Evolutionary conservation across 2,329 filamentous ascomycete genomes (phyloP), one percentile per base, ranked within the genome.

Genomic region (Dactylonectria macrodidyma): DNA sequence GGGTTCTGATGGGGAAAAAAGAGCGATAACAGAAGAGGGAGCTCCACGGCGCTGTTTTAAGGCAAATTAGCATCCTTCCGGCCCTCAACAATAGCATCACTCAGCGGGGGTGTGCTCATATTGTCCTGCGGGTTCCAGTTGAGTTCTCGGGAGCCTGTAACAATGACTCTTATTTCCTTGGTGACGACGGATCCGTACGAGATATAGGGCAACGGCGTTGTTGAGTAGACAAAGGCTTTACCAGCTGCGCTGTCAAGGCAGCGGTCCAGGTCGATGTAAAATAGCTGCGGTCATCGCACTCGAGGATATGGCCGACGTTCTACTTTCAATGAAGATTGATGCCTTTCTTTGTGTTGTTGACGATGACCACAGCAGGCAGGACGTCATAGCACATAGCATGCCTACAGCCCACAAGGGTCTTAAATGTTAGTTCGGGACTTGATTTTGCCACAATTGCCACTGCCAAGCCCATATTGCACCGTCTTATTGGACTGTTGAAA

Each of bases 271-370:
- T 19, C 5, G 36, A 24, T 1, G 38, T 7, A 1, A 56, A 38
- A 14, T 58, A 63, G 30, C 22, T 50, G 9, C 26, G 51, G 7
- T 60, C 46, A 3, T 44, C 58, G 19, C 58, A 60, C 14, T 52
- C 47, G 2, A 8, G 5, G 14, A 60, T 51, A 19, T 30, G 52
- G 6, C 59, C 16, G 14, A 56, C 26, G 38, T 55, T 56, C 30
- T 50, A 38, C 16, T 50, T 48, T 3, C 51, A 38, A 16, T 56
- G 59, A 9, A 56, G 12, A n/a, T 62, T 55, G 12, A 33, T 33
- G 14, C 30, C 22, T 33, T 44, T 26, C 38, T 44, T 48, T n/a
- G 36, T 56, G 38, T 46, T 62, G 16, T 62, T 55, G 3, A 51
- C 41, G 16, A 60, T 19, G 1, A 52, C 47, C 12, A 60, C 33